Evolutionary conservation across 768 basidiomycete species (phyloP).

Genomic region (Hemileccinum impolitum): DNA sequence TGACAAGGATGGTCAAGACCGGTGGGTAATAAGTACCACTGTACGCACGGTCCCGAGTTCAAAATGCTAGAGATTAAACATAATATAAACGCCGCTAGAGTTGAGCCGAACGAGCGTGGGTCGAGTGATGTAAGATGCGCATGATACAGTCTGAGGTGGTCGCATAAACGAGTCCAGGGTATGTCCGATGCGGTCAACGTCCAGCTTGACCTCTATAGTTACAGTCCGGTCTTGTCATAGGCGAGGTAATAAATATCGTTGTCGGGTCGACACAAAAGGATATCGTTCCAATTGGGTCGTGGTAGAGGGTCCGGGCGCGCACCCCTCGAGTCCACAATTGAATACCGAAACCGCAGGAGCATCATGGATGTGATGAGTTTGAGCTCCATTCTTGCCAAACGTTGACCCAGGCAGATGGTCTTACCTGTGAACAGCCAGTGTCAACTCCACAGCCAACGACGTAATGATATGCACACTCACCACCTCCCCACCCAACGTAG

Average conservation of each 20-base stretch:
- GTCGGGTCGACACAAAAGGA: slow-evolving; percentile 61
- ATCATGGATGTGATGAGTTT: slow-evolving; percentile 70
- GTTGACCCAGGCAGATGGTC: slow-evolving; percentile 67
- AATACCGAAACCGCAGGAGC: slow-evolving; percentile 59
- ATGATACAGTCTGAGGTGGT: slow-evolving; percentile 1
- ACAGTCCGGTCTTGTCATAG: slow-evolving; percentile 31
- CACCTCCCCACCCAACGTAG: slow-evolving; percentile 79
- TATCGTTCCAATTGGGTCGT: slow-evolving; percentile 77
- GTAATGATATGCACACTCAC: slow-evolving; percentile 42
- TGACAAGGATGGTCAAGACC: not conserved
- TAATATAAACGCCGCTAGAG: slow-evolving; percentile 13
- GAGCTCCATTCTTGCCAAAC: slow-evolving; percentile 70
- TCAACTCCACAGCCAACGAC: slow-evolving; percentile 12
- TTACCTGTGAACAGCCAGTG: slow-evolving; percentile 47
- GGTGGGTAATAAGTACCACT: slow-evolving; percentile 3
- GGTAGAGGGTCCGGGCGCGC: slow-evolving; percentile 42
- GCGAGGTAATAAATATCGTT: slow-evolving; percentile 51
- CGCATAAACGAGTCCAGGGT: slow-evolving; percentile 8
- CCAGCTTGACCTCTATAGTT: slow-evolving; percentile 26
- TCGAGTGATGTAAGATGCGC: slow-evolving; percentile 12
- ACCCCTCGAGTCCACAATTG: slow-evolving; percentile 53
- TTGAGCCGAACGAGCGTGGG: slow-evolving; percentile 7
- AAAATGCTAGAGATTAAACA: slow-evolving; percentile 19
- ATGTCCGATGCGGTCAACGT: slow-evolving; percentile 19
- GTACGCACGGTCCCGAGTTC: slow-evolving; percentile 15